Evolutionary conservation across 176 grass and related monocot species (phyloP).

Genomic region (Hsuehochloa calcarea): DNA sequence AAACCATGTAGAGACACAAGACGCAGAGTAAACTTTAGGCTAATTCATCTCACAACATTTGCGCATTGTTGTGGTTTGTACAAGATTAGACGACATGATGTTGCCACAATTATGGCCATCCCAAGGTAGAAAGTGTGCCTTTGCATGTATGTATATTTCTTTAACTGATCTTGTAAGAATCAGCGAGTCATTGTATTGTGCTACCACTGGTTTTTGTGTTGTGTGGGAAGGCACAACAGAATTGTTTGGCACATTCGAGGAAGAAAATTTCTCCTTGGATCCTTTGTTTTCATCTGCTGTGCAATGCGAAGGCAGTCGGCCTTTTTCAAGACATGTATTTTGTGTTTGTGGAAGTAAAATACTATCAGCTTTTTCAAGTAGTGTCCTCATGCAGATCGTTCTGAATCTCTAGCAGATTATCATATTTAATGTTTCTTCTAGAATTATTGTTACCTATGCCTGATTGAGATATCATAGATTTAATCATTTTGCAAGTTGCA

Average conservation of each 20-base stretch:
- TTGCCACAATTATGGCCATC: slow-evolving; percentile 53
- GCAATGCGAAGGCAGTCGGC: background rate
- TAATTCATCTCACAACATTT: slow-evolving; percentile 28
- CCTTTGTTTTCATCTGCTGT: background rate
- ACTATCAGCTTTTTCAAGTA: background rate
- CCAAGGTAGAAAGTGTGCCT: slow-evolving; percentile 18
- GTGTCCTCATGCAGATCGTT: background rate
- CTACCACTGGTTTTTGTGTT: slow-evolving; percentile 1
- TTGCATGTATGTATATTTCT: slow-evolving; percentile 27
- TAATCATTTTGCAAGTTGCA: background rate
- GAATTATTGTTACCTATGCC: background rate
- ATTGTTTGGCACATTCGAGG: slow-evolving; percentile 22
- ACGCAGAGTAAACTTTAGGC: slow-evolving; percentile 27
- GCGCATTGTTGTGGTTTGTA: slow-evolving; percentile 32
- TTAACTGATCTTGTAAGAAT: slow-evolving; percentile 35
- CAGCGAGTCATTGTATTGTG: slow-evolving; percentile 14
- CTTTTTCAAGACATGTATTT: background rate
- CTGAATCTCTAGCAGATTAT: background rate
- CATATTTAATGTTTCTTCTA: background rate
- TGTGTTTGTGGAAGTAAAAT: slow-evolving; percentile 2
- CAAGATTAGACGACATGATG: slow-evolving; percentile 32
- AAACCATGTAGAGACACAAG: slow-evolving; percentile 26
- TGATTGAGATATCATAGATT: background rate
- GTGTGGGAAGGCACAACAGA: background rate
- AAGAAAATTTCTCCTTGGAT: background rate